Conservation (phyloP, 345 rosid genomes). For the Boechera stricta region DNA sequence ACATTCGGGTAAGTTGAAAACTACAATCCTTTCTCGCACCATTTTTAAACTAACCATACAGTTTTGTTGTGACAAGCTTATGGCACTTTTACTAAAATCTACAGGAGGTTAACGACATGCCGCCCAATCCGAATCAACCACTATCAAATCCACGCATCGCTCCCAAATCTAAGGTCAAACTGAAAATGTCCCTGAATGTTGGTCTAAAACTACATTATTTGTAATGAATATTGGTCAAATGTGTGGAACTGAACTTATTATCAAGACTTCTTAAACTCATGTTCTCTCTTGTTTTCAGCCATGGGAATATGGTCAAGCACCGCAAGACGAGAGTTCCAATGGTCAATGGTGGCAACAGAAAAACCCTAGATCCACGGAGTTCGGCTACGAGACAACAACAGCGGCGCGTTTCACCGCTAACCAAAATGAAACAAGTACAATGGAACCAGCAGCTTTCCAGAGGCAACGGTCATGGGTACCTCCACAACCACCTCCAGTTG, state of each 20-base stretch:
- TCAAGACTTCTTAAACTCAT: neutral
- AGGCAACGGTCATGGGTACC: conserved; percentile 83
- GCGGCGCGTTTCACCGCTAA: conserved; percentile 41
- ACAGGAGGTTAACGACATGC: conserved; percentile 91
- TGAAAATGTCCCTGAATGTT: neutral
- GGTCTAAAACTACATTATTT: neutral
- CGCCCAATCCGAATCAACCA: conserved; percentile 84
- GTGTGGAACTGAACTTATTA: conserved; percentile 10
- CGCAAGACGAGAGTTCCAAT: conserved; percentile 51
- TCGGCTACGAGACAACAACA: conserved; percentile 65
- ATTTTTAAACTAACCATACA: conserved; percentile 2
- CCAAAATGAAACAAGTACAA: conserved; percentile 48
- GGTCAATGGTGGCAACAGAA: conserved; percentile 83
- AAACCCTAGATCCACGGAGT: conserved; percentile 63
- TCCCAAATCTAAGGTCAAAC: conserved; percentile 79
- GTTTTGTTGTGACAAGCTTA: conserved; percentile 10
- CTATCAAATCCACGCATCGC: conserved; percentile 71
- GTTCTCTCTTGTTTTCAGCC: conserved; percentile 55
- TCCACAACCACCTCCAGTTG: conserved; percentile 94
- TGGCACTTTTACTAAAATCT: conserved; percentile 14
- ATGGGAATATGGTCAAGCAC: conserved; percentile 68
- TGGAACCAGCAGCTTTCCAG: conserved; percentile 50
- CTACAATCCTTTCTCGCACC: conserved; percentile 18
- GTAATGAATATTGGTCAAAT: neutral
- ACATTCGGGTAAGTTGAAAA: conserved; percentile 63